A percentile compares a stretch with the other conserved stretches of the same genome.
Conservation (phyloP, 192 early-diverging fungal genomes). For the Backusella morwellensis region DNA sequence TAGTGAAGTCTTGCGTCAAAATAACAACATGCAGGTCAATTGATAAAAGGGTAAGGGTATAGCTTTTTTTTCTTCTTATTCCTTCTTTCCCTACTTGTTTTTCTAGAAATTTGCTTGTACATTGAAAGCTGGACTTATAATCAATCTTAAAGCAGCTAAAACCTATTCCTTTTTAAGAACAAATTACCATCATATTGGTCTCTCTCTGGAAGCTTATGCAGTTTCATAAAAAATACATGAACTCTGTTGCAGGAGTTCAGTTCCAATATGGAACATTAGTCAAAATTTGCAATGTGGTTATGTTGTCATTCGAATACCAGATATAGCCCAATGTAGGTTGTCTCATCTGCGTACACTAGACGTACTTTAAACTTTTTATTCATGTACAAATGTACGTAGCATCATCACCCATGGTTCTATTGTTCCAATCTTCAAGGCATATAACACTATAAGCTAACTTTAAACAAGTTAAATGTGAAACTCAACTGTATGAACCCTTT, state of each 20-base stretch:
- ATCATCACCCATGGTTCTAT: not conserved
- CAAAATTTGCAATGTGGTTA: not conserved
- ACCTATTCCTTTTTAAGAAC: not conserved
- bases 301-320: not conserved
- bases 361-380: not conserved
- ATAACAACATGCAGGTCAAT: not conserved
- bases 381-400: not conserved
- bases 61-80: not conserved
- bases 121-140: not conserved
- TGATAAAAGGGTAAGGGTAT: not conserved
- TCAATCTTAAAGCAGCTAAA: not conserved
- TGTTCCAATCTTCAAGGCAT: not conserved
- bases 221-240: not conserved
- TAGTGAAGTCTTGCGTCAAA: no score
- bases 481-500: not conserved
- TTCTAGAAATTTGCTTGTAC: not conserved
- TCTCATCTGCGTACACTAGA: not conserved
- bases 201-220: not conserved
- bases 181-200: not conserved
- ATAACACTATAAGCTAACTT: not conserved
- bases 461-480: not conserved
- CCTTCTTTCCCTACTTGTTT: not conserved
- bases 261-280: not conserved
- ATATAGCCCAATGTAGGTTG: not conserved
- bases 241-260: not conserved